phyloP scores from a whole-genome alignment of 352 stramenopile species.

The Globisporangium yorkense region DNA sequence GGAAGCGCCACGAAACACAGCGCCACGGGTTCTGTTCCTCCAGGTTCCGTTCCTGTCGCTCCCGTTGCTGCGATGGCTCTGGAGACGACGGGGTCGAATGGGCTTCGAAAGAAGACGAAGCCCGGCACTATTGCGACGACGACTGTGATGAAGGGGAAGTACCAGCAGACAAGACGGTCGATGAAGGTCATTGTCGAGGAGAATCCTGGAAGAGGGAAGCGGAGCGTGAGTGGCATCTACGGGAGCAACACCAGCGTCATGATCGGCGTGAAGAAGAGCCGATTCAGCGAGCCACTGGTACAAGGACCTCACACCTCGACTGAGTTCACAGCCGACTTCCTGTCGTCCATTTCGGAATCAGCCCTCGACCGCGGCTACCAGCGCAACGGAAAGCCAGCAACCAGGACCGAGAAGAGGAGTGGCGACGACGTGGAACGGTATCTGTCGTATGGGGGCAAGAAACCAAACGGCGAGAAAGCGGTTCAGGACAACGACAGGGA shows the following conservation, averaged over 20 bases:
- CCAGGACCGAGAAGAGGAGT: not conserved
- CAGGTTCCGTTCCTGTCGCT: not conserved
- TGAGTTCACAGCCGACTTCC: constrained; percentile 4
- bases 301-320: not conserved
- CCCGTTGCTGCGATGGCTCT: not conserved
- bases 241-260: not conserved
- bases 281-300: constrained; percentile 15
- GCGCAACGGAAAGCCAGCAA: not conserved
- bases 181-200: constrained; percentile 34
- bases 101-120: constrained; percentile 24
- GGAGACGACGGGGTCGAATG: constrained; percentile 31
- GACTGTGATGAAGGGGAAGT: constrained; percentile 35
- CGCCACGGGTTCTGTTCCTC: not conserved
- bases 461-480: not conserved
- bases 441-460: constrained; percentile 38
- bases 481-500: constrained; percentile 3
- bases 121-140: constrained; percentile 21
- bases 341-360: constrained; percentile 6
- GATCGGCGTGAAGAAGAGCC: constrained; percentile 10
- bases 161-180: constrained; percentile 25
- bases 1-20: not conserved
- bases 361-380: constrained; percentile 1
- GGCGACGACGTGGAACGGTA: constrained; percentile 16
- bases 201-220: constrained; percentile 4
- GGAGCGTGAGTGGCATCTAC: constrained; percentile 9